Evolutionary conservation across 371 early-diverging fungal species (phyloP), one percentile per base, ranked within the genome.

Genomic region (Thermomucor indicae-seudaticae): DNA sequence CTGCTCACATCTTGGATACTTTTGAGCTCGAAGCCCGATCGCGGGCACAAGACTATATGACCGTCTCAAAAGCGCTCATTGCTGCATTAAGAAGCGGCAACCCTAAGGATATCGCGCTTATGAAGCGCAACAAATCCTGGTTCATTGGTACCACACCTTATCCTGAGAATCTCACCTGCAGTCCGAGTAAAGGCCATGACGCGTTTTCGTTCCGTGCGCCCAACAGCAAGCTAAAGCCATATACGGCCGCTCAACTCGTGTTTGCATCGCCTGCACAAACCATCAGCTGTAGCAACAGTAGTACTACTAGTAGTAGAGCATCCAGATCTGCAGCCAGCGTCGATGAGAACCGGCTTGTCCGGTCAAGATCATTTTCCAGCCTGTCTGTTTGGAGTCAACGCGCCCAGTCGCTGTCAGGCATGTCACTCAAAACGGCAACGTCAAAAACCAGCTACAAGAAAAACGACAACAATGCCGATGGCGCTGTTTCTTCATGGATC

Each of bases 181-280:
- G 37, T 14, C 46, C 43, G 27, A 51, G 40, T 24, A n/a, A n/a
- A n/a, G n/a, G n/a, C n/a, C n/a, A n/a, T n/a, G n/a, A n/a, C n/a
- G n/a, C n/a, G n/a, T n/a, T n/a, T n/a, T 44, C 19, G 6, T 19
- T 14, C 41, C 55, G 16, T 29, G 70, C 70, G 4, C 62, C 60
- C 1, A 57, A 67, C 37, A 58, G 60, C 6, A 64, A 59, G 39
- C 42, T 70, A 19, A 70, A 70, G 40, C 71, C 71, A 0, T 70
- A 70, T 43, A 64, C 62, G 12, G 46, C 67, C 17, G 28, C 57
- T 19, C 67, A 66, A 23, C 28, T 70, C n/a, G n/a, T n/a, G n/a
- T n/a, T n/a, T n/a, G n/a, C n/a, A n/a, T n/a, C n/a, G n/a, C n/a
- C n/a, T n/a, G n/a, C n/a, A n/a, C 16, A n/a, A 41, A 10, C 3